These are phyloP conservation scores for Lipomyces japonicus DNA, from an alignment of 805 yeast species.

Conservation along the genomic window DNA sequence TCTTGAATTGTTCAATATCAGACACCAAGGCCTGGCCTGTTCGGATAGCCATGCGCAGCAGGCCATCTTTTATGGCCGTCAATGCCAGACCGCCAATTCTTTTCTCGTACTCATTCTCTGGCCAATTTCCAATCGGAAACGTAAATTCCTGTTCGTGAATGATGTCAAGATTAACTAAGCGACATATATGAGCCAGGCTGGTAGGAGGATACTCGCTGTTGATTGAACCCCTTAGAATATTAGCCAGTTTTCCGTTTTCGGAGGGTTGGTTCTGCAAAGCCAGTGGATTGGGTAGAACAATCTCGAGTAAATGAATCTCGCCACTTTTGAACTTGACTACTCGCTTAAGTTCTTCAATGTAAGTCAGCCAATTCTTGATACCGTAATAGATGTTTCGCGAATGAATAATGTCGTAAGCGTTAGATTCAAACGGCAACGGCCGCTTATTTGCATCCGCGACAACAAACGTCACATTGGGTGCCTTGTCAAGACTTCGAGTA, in stretches of 20 bases:
- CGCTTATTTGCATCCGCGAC: conserved; percentile 16
- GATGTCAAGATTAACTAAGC: not conserved
- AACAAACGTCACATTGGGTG: conserved; percentile 12
- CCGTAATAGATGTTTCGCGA: conserved; percentile 7
- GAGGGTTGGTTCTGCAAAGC: not conserved
- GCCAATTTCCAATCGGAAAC: conserved; percentile 11
- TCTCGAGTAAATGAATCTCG: conserved; percentile 14
- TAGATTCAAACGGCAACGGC: conserved; percentile 7
- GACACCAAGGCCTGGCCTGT: no score
- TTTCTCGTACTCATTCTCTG: conserved; percentile 2
- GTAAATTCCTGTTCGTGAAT: conserved; percentile 4
- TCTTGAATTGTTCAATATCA: no score
- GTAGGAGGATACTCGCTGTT: not conserved
- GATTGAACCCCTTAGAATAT: not conserved
- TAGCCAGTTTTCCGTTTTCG: conserved; percentile 6
- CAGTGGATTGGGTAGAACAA: conserved; percentile 7
- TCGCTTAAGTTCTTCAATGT: conserved; percentile 13
- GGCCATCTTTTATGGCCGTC: conserved; percentile 3
- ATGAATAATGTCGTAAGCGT: conserved; percentile 13
- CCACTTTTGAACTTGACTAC: conserved; percentile 14
- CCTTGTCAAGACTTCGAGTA: conserved; percentile 1
- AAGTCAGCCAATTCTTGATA: conserved; percentile 14
- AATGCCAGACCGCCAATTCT: conserved; percentile 14
- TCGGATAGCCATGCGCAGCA: no score
- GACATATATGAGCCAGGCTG: not conserved